phyloP scores from a whole-genome alignment of 768 basidiomycete species.

The Gautieria morchelliformis region DNA sequence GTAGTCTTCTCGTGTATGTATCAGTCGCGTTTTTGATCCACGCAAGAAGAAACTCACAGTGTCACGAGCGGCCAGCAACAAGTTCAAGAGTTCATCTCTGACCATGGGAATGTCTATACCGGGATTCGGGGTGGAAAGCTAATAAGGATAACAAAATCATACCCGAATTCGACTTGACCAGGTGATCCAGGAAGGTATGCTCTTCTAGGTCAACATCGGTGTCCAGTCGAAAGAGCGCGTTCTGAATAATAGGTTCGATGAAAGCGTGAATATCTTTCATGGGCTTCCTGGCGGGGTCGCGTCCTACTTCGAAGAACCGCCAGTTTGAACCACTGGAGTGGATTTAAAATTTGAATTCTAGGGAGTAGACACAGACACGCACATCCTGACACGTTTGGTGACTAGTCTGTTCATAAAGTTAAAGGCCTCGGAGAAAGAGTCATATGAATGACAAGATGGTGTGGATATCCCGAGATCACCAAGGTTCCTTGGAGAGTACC shows the following conservation, averaged over 20 bases:
- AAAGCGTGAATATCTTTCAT: conserved; percentile 12
- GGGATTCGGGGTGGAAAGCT: not conserved
- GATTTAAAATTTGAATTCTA: not conserved
- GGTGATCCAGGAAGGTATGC: conserved; percentile 14
- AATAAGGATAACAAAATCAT: not conserved
- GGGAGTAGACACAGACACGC: not conserved
- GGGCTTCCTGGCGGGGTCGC: conserved; percentile 12
- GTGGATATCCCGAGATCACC: not conserved
- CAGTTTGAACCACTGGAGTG: conserved; percentile 13
- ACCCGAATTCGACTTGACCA: conserved; percentile 15
- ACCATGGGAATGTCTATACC: conserved; percentile 20
- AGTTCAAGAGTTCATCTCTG: conserved; percentile 29
- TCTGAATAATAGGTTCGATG: conserved; percentile 14
- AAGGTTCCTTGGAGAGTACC: conserved; percentile 8
- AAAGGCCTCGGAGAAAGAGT: conserved; percentile 10
- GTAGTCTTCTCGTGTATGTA: conserved; percentile 13
- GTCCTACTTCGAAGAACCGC: conserved; percentile 16
- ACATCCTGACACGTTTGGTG: conserved; percentile 12
- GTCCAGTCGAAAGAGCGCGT: conserved; percentile 2
- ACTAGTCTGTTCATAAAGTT: conserved; percentile 5
- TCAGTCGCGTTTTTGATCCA: not conserved
- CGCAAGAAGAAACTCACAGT: conserved; percentile 14
- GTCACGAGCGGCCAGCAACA: conserved; percentile 29
- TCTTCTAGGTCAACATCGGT: conserved; percentile 4
- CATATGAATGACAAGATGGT: not conserved